phyloP scores from a whole-genome alignment of 1,284 basidiomycete species.

The Tilletiaria anomala region DNA sequence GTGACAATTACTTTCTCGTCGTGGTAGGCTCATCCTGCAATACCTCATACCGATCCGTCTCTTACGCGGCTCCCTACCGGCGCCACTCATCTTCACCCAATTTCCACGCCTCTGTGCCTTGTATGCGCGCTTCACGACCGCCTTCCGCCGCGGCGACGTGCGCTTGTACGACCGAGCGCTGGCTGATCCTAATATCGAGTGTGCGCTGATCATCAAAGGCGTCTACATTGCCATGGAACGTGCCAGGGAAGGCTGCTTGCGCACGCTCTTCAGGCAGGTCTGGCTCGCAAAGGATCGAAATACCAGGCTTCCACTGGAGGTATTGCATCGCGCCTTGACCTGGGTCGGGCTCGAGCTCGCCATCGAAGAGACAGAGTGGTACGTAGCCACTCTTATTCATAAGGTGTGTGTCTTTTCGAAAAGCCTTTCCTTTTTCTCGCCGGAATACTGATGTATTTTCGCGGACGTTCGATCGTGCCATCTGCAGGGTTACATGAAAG shows the following conservation, averaged over 20 bases:
- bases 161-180: constrained; percentile 63
- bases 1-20: too few species aligned
- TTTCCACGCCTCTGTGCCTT: constrained; percentile 61
- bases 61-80: constrained; percentile 68
- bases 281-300: constrained; percentile 43
- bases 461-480: background rate
- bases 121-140: constrained; percentile 63
- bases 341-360: constrained; percentile 34
- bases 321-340: constrained; percentile 11
- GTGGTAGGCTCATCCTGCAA: constrained; percentile 61
- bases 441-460: background rate
- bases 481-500: constrained; percentile 61
- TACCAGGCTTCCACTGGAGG: constrained; percentile 14
- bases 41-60: constrained; percentile 80
- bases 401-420: constrained; percentile 43
- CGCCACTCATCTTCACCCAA: constrained; percentile 49
- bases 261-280: constrained; percentile 72
- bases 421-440: background rate
- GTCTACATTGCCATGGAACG: constrained; percentile 74
- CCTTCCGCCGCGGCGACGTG: constrained; percentile 64
- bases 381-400: constrained; percentile 76
- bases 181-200: constrained; percentile 47
- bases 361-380: constrained; percentile 75
- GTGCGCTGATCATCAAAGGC: constrained; percentile 62
- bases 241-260: constrained; percentile 68